Evolutionary conservation across 345 rosid genomes (phyloP), one percentile per base, ranked within the genome.

Genomic region (Corymbia maculata): DNA sequence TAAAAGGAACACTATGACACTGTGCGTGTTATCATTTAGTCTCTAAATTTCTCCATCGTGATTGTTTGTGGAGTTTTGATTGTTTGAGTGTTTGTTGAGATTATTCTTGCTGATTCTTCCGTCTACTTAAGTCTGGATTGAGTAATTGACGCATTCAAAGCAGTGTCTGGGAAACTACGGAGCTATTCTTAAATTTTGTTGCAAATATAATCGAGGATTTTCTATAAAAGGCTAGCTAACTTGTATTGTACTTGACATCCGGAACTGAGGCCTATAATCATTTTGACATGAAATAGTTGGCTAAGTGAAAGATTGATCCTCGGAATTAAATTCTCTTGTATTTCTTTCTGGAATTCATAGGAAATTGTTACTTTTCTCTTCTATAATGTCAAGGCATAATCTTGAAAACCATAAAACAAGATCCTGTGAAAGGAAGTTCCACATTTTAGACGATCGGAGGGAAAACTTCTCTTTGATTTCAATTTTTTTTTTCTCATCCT

Each of bases 1-100:
- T 52, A 52, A 52, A 92, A 91, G 80, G 98, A 97, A 92, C 93
- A 94, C 90, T 94, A 95, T 85, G 95, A 97, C 82, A 96, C 95
- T 19, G 55, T 89, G 93, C 85, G 21, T 6, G 21, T 12, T 51
- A 80, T 4, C 89, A 51, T 36, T n/a, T 16, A 3, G 32, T 28
- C 51, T 30, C 13, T 86, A 51, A 15, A 30, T 21, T 32, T 44
- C 86, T 26, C 21, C 26, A 36, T 24, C 28, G 9, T 68, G 22
- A 32, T 52, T 3, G 9, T 16, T 30, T 17, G 22, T 30, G 44
- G 79, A 15, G 44, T 4, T 66, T 21, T 55, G 15, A 8, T 85
- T 85, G n/a, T 28, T 12, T 64, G 79, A 8, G 16, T 8, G 79
- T 66, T 8, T 30, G 44, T 30, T 14, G 53, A 52, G 53, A 52